Base-by-base conservation (phyloP, 192 early-diverging fungal genomes). In the Kickxella alabastrina region DNA sequence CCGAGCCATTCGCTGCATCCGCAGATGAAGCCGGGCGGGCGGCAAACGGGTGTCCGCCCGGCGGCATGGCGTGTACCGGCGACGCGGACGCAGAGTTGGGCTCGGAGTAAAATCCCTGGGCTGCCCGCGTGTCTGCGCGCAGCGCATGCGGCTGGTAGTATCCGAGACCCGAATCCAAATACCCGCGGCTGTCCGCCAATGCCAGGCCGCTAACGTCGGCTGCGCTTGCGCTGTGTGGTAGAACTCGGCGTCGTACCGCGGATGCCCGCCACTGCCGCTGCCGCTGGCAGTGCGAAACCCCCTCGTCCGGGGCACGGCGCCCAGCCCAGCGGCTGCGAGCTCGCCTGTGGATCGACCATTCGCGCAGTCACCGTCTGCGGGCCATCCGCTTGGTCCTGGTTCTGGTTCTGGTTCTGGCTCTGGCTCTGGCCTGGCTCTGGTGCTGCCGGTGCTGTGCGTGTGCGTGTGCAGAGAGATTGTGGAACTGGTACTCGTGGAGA, bases 181-280 rank as follows among this genome's bases (percentile, higher is more conserved):
- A 52, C 1, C 68, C 68, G 4, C 57, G 61, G 43, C 68, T 71
- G 31, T 71, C 68, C 3, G 68, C 68, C 57, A 71, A 44, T 22
- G 68, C 68, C 24, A 71, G 49, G 68, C 56, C 0, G 68, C 68
- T 26, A 71, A 19, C 22, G 68, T 71, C 25, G 67, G 67, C 56
- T 70, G 67, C 12, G 44, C 47, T 37, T 44, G 45, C 13, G n/a
- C n/a, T n/a, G n/a, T n/a, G n/a, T n/a, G n/a, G n/a, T n/a, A n/a
- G n/a, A n/a, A n/a, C n/a, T n/a, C n/a, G n/a, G n/a, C n/a, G n/a
- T n/a, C n/a, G n/a, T n/a, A n/a, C n/a, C n/a, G n/a, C n/a, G n/a
- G n/a, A n/a, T n/a, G n/a, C n/a, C 25, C 22, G 6, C 10, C 26
- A 6, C 43, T 45, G 25, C 43, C 29, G 7, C n/a, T 26, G 25